Base-by-base conservation (phyloP, 495 filamentous ascomycete species). In the Penicillium paradoxum region DNA sequence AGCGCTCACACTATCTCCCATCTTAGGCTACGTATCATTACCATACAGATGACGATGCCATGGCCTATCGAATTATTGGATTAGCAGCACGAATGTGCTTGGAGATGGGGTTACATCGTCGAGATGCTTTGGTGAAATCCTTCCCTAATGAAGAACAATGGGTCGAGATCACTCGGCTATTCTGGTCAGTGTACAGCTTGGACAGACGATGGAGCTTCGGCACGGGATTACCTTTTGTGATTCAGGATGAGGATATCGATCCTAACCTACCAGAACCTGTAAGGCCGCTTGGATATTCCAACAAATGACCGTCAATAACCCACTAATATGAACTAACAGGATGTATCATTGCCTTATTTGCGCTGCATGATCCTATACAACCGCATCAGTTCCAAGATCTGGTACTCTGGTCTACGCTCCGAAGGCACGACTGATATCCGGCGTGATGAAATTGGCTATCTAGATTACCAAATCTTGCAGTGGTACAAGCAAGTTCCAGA, bases 161-260 rank as follows among this genome's bases (percentile, higher is more conserved):
- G 42, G 68, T 73, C 27, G 73, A 77, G 39, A 80, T 83, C 1
- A 73, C 83, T 40, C 78, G 82, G 41, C 80, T 86, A 0, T 95
- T 95, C 62, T 95, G 90, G 90, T 74, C 86, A 0, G 77, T 87
- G 8, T 92, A 91, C 56, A 83, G 86, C 22, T 72, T 95, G 46
- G 90, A 95, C 62, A 72, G 88, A 17, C 74, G 90, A 15, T 93
- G 89, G 88, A 88, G 85, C 58, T 84, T 93, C 29, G 85, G 86
- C 13, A 89, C 86, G 0, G 90, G 90, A 7, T 69, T 93, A 64
- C 88, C 89, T 0, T 93, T 89, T 70, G 84, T 85, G 10, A 78
- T 90, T 36, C 86, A 89, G 55, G 90, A 95, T 58, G 80, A 86
- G 37, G 89, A 92, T 68, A 87, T 95, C 51, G 90, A 95, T 56